Evolutionary conservation across 345 rosid species (phyloP).

Genomic region (Triadica sebifera): DNA sequence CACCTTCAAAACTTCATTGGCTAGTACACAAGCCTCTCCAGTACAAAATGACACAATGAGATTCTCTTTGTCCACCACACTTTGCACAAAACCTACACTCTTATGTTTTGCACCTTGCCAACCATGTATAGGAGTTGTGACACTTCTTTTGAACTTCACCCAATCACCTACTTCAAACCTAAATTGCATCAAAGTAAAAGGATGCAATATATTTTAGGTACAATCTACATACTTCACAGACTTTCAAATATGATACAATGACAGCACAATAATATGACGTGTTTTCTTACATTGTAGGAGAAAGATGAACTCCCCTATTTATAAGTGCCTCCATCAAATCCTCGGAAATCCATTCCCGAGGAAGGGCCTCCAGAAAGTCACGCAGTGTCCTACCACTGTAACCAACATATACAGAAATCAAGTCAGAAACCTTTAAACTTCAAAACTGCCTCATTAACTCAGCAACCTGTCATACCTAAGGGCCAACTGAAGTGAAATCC

Average conservation of each 20-base stretch:
- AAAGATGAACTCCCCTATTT: conserved; percentile 74
- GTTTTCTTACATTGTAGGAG: conserved; percentile 79
- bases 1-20: conserved; percentile 79
- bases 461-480: no score
- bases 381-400: conserved; percentile 88
- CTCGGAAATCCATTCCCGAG: conserved; percentile 98
- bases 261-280: conserved; percentile 9
- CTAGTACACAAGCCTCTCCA: conserved; percentile 79
- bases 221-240: background rate
- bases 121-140: conserved; percentile 66
- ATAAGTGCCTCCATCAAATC: conserved; percentile 86
- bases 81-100: conserved; percentile 97
- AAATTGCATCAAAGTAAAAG: conserved; percentile 5
- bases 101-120: conserved; percentile 92
- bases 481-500: background rate
- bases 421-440: conserved; percentile 10
- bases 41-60: conserved; percentile 85
- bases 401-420: conserved; percentile 21
- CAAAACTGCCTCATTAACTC: background rate
- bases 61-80: conserved; percentile 62
- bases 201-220: background rate
- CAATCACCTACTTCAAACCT: conserved; percentile 96
- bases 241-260: conserved; percentile 2
- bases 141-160: conserved; percentile 87
- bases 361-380: conserved; percentile 89